These are phyloP conservation scores for Xylariaceae sp. DNA, from an alignment of 2,329 filamentous ascomycete genomes.

Conservation along the genomic window DNA sequence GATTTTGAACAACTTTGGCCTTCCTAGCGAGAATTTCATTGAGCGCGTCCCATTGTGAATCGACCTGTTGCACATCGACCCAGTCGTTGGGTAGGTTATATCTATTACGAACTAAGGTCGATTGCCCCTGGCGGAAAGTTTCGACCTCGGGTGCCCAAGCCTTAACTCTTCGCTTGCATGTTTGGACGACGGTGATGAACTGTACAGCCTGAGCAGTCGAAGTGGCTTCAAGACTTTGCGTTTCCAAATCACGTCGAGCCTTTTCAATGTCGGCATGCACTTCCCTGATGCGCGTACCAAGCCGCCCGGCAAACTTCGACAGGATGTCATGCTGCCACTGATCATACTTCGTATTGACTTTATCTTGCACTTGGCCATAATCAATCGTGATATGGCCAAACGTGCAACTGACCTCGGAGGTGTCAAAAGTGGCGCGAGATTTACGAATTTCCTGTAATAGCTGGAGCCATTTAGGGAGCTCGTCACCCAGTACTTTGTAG, in stretches of 20 bases:
- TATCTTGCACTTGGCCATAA: conserved; percentile 97
- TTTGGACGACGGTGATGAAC: conserved; percentile 97
- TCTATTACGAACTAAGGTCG: conserved; percentile 81
- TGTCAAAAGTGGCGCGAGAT: conserved; percentile 93
- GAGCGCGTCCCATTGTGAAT: conserved; percentile 89
- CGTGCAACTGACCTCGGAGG: conserved; percentile 83
- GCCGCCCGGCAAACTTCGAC: conserved; percentile 82
- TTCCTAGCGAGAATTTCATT: conserved; percentile 90
- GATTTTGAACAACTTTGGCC: conserved; percentile 91
- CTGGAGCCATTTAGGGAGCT: conserved; percentile 88
- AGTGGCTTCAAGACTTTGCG: conserved; percentile 84
- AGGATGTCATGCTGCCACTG: conserved; percentile 99
- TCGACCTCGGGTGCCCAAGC: conserved; percentile 94
- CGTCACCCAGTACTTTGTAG: conserved; percentile 84
- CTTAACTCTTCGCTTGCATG: conserved; percentile 89
- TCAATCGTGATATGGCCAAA: conserved; percentile 95
- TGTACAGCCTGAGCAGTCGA: conserved; percentile 96
- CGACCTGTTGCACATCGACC: conserved; percentile 93
- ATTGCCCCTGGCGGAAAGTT: conserved; percentile 91
- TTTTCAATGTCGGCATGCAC: conserved; percentile 88
- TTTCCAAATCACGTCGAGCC: conserved; percentile 82
- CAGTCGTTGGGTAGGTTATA: conserved; percentile 93
- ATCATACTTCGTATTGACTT: conserved; percentile 98
- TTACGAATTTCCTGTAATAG: conserved; percentile 96
- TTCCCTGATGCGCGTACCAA: conserved; percentile 86